phyloP scores from a whole-genome alignment of 179 eudicot species.

The Sideroxylon spinosum region DNA sequence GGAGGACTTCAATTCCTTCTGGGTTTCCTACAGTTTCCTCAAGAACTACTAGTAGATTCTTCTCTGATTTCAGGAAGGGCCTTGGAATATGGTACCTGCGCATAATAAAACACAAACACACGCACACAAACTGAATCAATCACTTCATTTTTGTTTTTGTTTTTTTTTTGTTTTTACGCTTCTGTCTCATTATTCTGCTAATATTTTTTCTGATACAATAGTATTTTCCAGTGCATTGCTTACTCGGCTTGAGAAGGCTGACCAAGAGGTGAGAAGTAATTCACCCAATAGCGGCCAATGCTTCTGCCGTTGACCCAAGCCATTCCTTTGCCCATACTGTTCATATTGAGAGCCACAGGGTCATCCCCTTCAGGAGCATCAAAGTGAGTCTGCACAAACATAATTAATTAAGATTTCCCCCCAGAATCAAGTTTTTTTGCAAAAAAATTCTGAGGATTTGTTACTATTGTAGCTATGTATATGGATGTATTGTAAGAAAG shows the following conservation, averaged over 20 bases:
- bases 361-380: constrained; percentile 74
- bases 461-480: too few relatives aligned
- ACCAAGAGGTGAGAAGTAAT: constrained; percentile 45
- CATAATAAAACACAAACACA: background rate
- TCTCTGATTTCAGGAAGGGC: constrained; percentile 56
- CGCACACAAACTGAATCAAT: too few relatives aligned
- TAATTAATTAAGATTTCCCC: background rate
- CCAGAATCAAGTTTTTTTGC: too few relatives aligned
- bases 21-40: constrained; percentile 71
- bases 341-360: constrained; percentile 63
- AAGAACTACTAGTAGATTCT: constrained; percentile 66
- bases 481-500: too few relatives aligned
- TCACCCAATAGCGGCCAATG: constrained; percentile 82
- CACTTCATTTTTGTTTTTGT: too few relatives aligned
- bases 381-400: constrained; percentile 54
- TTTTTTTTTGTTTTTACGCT: too few relatives aligned
- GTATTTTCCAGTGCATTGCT: constrained; percentile 18
- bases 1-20: constrained; percentile 41
- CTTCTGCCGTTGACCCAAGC: constrained; percentile 73
- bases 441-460: background rate
- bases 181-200: too few relatives aligned
- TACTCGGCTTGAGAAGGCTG: constrained; percentile 82
- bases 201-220: too few relatives aligned
- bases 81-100: constrained; percentile 85
- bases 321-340: constrained; percentile 75